Evolutionary conservation across 2,329 filamentous ascomycete genomes (phyloP).

Genomic region (Apiospora sp.): DNA sequence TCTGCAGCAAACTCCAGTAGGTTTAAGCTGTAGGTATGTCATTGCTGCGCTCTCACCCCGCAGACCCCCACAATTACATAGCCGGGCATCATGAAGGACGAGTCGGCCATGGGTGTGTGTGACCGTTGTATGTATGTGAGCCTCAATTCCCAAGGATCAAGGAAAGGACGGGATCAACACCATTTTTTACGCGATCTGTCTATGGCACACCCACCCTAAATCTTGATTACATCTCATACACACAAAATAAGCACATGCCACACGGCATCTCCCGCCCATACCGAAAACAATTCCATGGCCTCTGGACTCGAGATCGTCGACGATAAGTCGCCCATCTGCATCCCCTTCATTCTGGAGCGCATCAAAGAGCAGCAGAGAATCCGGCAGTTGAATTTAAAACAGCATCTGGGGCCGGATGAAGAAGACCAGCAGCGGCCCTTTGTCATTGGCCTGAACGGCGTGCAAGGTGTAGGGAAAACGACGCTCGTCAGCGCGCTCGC

Average conservation of each 20-base stretch:
- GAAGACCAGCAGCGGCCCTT: constrained; percentile 63
- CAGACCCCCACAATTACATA: constrained; percentile 5
- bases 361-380: constrained; percentile 57
- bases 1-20: not conserved
- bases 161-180: not conserved
- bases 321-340: constrained; percentile 80
- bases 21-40: not conserved
- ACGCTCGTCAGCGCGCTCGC: constrained; percentile 78
- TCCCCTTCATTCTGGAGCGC: constrained; percentile 76
- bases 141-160: not conserved
- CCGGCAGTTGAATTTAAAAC: constrained; percentile 30
- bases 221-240: not conserved
- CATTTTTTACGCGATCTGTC: not conserved
- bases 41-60: not conserved
- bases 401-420: not conserved
- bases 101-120: not conserved
- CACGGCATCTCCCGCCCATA: not conserved
- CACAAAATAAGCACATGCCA: not conserved
- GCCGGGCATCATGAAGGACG: constrained; percentile 5
- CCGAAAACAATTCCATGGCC: not conserved
- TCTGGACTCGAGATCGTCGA: constrained; percentile 60
- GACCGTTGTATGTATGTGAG: not conserved
- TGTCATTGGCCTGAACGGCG: constrained; percentile 87
- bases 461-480: constrained; percentile 93
- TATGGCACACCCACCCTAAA: not conserved